Percentiles rank a stretch among this genome's conserved stretches.
phyloP scores from a whole-genome alignment of 1,284 basidiomycete genomes.

The Ganoderma meredithae region DNA sequence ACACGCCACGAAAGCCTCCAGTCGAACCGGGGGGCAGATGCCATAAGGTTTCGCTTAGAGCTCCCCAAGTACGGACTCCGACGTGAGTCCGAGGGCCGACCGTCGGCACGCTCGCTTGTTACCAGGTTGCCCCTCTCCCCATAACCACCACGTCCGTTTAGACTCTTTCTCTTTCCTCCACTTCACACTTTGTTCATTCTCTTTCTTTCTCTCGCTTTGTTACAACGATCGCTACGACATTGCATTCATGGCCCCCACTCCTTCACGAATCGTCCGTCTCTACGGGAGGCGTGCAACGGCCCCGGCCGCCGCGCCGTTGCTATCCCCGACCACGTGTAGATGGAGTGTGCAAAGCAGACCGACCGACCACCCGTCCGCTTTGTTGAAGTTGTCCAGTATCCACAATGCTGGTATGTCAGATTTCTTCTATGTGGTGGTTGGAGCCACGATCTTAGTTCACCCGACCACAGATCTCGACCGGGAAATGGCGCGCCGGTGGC shows the following conservation, averaged over 20 bases:
- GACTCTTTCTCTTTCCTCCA: background rate
- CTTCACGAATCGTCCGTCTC: background rate
- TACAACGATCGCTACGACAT: background rate
- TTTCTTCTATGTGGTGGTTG: background rate
- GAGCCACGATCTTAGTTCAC: background rate
- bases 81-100: background rate
- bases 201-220: background rate
- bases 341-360: background rate
- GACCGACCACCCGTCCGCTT: background rate
- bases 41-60: background rate
- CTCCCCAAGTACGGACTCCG: background rate
- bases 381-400: background rate
- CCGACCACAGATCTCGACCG: background rate
- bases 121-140: background rate
- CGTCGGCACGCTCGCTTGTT: background rate
- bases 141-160: slow-evolving; percentile 3
- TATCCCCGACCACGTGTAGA: background rate
- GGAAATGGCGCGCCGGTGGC: background rate
- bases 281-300: background rate
- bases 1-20: background rate
- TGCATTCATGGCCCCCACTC: background rate
- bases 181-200: background rate
- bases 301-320: background rate
- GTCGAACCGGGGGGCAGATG: background rate
- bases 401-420: background rate